Base-by-base conservation (phyloP, 2,329 filamentous ascomycete genomes). In the Mycocentrospora acerina region DNA sequence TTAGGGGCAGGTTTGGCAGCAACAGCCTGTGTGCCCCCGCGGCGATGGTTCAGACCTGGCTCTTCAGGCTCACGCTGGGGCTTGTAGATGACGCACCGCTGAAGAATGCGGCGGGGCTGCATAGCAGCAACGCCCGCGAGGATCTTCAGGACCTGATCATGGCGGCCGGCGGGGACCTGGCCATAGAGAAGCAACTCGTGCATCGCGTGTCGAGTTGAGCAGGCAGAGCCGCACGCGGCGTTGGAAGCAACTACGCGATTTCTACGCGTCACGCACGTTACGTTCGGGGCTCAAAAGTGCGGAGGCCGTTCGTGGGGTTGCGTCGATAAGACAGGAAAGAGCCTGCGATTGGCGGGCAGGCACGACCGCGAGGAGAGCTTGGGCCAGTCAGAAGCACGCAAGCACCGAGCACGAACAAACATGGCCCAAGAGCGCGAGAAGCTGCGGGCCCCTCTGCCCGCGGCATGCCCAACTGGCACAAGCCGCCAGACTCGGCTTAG, bases 181-280 rank as follows among this genome's bases (percentile, higher is more conserved):
- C 77, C 79, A 66, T 78, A 82, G 30, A 84, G 73, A 32, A 81
- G 68, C 51, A 82, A 71, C 69, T 83, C 80, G 64, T 83, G 79
- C 80, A 83, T 83, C 32, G 36, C 33, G 15, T 12, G 25, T 14
- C 13, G 36, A 29, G 27, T 24, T n/a, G 32, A 27, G 31, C 31
- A 32, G 33, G 24, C 37, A 33, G 42, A 46, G 46, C 46, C 40
- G 41, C 37, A 43, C 37, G 42, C 46, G 51, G 49, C 30, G 42
- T 42, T 28, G 18, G 32, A 42, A 32, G 33, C 43, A 43, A 51
- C 52, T 49, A 53, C 49, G 45, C 54, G 59, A 57, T 59, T 49
- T 44, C 48, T 40, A 35, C 43, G 43, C 42, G 51, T 57, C 51
- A 56, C 19, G 19, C 19, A 6, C 19, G 19, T 22, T 9, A 22